These are phyloP conservation scores for Carnegiea gigantea DNA, from an alignment of 179 eudicot genomes.

Conservation along the genomic window DNA sequence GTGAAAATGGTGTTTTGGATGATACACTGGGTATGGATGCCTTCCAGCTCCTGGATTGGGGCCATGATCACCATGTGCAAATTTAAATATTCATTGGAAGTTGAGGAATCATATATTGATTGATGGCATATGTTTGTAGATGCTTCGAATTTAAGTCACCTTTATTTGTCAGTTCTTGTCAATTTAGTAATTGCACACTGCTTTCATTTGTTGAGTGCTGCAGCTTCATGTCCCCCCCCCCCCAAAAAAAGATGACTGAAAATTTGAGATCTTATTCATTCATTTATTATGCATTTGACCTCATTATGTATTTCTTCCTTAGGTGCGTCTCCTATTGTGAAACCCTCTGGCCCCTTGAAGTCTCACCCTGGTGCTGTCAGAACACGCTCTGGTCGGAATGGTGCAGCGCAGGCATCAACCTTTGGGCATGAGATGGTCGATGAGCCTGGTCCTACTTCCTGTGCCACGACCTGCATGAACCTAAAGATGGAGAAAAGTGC, in stretches of 20 bases:
- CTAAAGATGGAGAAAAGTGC: slow-evolving; percentile 43
- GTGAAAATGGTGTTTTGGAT: background rate
- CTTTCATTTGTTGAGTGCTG: too few species aligned
- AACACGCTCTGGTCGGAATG: slow-evolving; percentile 37
- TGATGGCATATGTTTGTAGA: background rate
- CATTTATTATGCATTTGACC: slow-evolving; percentile 8
- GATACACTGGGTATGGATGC: slow-evolving; percentile 1
- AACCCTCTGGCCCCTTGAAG: slow-evolving; percentile 34
- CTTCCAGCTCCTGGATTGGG: slow-evolving; percentile 1
- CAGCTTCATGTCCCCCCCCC: too few species aligned
- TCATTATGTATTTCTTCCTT: slow-evolving; percentile 9
- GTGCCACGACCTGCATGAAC: slow-evolving; percentile 39
- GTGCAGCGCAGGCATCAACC: slow-evolving; percentile 41
- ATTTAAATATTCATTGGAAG: background rate
- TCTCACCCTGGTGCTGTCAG: slow-evolving; percentile 30
- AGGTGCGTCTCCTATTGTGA: slow-evolving; percentile 34
- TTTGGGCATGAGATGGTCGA: slow-evolving; percentile 38
- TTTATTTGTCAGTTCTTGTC: too few species aligned
- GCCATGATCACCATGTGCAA: background rate
- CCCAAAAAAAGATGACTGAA: background rate
- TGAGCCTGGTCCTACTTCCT: slow-evolving; percentile 49
- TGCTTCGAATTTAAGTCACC: too few species aligned
- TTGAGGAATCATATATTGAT: background rate
- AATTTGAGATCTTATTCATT: background rate
- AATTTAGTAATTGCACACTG: too few species aligned